Base-by-base conservation (phyloP, 768 basidiomycete genomes). In the Suillus ampliporus region DNA sequence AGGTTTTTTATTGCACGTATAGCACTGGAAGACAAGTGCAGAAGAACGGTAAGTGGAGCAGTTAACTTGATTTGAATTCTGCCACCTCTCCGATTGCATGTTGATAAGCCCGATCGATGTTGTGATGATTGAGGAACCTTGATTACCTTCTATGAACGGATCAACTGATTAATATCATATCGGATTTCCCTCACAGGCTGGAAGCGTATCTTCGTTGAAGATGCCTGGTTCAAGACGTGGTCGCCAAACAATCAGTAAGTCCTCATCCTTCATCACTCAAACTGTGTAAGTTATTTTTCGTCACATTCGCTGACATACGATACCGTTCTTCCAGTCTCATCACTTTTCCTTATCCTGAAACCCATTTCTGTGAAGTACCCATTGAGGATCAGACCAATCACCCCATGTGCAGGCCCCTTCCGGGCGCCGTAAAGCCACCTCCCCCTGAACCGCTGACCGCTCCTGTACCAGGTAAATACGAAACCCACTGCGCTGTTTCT, bases 381-480 rank as follows among this genome's bases (percentile, higher is more conserved):
- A 28, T 64, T 2, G 80, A 78, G 62, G 79, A 81, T 58, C 65
- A 57, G 31, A 84, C 81, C 4, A 75, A 73, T 44, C 69, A 69
- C 8, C 68, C 74, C 3, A 62, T 83, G 54, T 84, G 83, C 47
- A 77, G 82, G 11, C 80, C 80, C 0, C 75, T 84, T n/a, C 83
- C 82, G 1, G 69, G 74, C 7, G 61, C 62, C 0, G 50, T 70
- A 19, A 76, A 75, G 31, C 64, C 70, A 0, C 67, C 68, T 3
- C 75, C 72, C 1, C 70, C 73, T 4, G 64, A 67, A 34, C 48
- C 50, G 5, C 65, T 74, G 17, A 46, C 51, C 4, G 76, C 72
- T 40, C 68, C 72, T 0, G 75, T 71, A 28, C 72, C 74, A 46
- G 76, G 82, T 80, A 51, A 14, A 72, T 71, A n/a, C n/a, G 43